phyloP scores from a whole-genome alignment of 2,329 filamentous ascomycete genomes.

The Davidsoniella eucalypti region DNA sequence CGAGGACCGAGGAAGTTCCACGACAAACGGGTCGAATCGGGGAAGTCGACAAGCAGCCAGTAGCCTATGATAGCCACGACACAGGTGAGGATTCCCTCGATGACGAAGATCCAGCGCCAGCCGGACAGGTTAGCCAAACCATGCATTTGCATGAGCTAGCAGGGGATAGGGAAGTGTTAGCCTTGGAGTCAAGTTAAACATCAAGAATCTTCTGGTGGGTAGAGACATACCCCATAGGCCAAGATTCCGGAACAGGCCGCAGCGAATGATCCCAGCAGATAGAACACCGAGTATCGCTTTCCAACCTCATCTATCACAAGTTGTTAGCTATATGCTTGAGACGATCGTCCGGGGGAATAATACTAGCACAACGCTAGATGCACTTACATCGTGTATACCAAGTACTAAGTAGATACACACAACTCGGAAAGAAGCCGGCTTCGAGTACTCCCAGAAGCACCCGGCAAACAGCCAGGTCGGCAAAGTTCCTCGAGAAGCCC shows the following conservation, averaged over 20 bases:
- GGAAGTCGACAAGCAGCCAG: conserved; percentile 47
- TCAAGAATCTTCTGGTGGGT: neutral
- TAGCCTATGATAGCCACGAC: conserved; percentile 32
- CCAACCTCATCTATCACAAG: conserved; percentile 43
- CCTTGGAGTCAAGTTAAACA: neutral
- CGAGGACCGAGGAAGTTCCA: conserved; percentile 36
- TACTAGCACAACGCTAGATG: neutral
- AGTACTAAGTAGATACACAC: conserved; percentile 55
- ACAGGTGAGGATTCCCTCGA: conserved; percentile 37
- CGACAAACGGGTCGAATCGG: conserved; percentile 34
- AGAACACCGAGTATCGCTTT: conserved; percentile 52
- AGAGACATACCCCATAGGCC: conserved; percentile 42
- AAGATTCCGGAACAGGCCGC: conserved; percentile 52
- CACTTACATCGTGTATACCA: conserved; percentile 52
- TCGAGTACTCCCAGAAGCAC: conserved; percentile 48
- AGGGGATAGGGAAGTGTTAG: conserved; percentile 12
- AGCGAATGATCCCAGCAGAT: conserved; percentile 50
- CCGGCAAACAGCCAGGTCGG: conserved; percentile 35
- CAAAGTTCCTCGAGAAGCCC: conserved; percentile 41
- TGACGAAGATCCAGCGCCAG: conserved; percentile 54
- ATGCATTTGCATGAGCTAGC: conserved; percentile 42
- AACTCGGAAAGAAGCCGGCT: conserved; percentile 55
- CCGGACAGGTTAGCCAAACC: conserved; percentile 37
- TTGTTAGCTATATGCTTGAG: neutral
- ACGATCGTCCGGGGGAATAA: neutral